These are phyloP conservation scores for Cordyceps sp. DNA, from an alignment of 2,329 filamentous ascomycete genomes.

Conservation along the genomic window DNA sequence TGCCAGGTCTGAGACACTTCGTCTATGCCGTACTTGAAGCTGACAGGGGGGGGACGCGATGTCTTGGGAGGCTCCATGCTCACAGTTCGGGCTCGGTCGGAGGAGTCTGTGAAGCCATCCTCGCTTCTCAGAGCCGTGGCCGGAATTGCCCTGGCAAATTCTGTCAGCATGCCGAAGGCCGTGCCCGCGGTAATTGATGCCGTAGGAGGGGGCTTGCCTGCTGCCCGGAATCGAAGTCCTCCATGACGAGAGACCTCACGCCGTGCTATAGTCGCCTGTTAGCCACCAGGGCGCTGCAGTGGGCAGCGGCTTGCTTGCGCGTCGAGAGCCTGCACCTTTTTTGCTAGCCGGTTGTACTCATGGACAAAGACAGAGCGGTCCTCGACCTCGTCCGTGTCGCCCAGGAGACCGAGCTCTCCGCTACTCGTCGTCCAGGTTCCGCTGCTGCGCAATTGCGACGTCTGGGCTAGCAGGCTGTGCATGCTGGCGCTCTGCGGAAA, in stretches of 20 bases:
- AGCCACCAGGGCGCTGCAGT: background rate
- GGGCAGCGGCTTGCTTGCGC: no score
- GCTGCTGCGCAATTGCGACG: slow-evolving; percentile 21
- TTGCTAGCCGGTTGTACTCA: slow-evolving; percentile 45
- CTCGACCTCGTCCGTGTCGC: slow-evolving; percentile 31
- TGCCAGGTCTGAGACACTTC: slow-evolving; percentile 39
- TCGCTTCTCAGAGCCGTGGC: slow-evolving; percentile 12
- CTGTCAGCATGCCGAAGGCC: background rate
- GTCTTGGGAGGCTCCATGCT: slow-evolving; percentile 6
- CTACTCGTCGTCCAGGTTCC: slow-evolving; percentile 42
- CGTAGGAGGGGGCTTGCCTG: slow-evolving; percentile 13
- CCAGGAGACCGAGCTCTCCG: slow-evolving; percentile 27
- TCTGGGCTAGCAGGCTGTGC: slow-evolving; percentile 8
- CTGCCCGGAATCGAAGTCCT: slow-evolving; percentile 15
- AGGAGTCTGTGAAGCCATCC: slow-evolving; percentile 22
- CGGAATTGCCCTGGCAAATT: slow-evolving; percentile 6
- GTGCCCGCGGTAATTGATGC: background rate
- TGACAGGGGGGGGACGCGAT: slow-evolving; percentile 2
- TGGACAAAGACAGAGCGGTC: slow-evolving; percentile 30
- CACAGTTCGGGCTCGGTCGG: slow-evolving; percentile 7
- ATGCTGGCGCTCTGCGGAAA: slow-evolving; percentile 10
- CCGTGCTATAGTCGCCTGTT: slow-evolving; percentile 26
- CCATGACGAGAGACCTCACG: slow-evolving; percentile 23
- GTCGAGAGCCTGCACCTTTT: slow-evolving; percentile 33
- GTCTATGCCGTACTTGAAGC: slow-evolving; percentile 20